phyloP scores from a whole-genome alignment of 2,329 filamentous ascomycete species.

The Talaromyces piceae region DNA sequence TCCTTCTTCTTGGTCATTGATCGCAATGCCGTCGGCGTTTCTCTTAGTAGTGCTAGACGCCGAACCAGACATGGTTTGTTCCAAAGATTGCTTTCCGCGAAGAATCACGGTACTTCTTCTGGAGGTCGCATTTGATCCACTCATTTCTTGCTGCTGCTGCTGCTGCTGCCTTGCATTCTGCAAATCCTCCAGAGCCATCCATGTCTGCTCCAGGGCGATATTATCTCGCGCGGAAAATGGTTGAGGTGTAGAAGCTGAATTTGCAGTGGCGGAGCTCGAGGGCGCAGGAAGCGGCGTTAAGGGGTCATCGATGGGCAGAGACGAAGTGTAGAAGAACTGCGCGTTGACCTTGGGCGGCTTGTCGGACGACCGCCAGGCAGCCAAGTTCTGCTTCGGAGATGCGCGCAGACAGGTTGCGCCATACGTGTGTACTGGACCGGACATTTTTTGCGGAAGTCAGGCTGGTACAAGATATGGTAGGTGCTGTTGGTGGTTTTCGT shows the following conservation, averaged over 20 bases:
- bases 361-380: slow-evolving; percentile 27
- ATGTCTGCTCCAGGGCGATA: slow-evolving; percentile 68
- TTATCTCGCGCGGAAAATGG: slow-evolving; percentile 78
- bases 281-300: slow-evolving; percentile 59
- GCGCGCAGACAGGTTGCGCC: slow-evolving; percentile 50
- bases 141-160: slow-evolving; percentile 4
- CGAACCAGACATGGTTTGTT: slow-evolving; percentile 8
- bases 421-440: slow-evolving; percentile 49
- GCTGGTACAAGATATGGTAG: neutral
- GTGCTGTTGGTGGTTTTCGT: neutral
- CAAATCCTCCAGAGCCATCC: slow-evolving; percentile 50
- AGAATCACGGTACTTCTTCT: slow-evolving; percentile 16
- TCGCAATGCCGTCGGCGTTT: slow-evolving; percentile 9
- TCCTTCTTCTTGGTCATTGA: slow-evolving; percentile 1
- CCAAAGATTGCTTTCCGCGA: slow-evolving; percentile 17
- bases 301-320: slow-evolving; percentile 78
- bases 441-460: slow-evolving; percentile 20
- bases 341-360: slow-evolving; percentile 53
- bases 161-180: slow-evolving; percentile 11
- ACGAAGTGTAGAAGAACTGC: slow-evolving; percentile 80
- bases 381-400: slow-evolving; percentile 27
- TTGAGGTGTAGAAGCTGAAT: slow-evolving; percentile 56
- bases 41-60: slow-evolving; percentile 4
- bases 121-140: slow-evolving; percentile 10
- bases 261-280: slow-evolving; percentile 42